phyloP scores from a whole-genome alignment of 2,329 filamentous ascomycete genomes.

The Lasiodiplodia hormozganensis region DNA sequence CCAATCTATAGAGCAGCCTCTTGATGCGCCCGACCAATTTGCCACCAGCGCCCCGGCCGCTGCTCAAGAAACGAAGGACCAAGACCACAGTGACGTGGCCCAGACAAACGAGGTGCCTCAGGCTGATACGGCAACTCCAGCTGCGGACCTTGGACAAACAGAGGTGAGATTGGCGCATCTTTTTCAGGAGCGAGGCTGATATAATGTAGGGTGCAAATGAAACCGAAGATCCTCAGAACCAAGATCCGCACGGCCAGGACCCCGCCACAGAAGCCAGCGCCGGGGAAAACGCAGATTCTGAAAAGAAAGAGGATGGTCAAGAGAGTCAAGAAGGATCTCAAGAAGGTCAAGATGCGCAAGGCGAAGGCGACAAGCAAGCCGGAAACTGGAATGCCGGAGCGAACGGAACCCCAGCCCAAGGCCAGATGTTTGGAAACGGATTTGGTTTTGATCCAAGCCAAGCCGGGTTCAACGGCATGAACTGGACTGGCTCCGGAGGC shows the following conservation, averaged over 20 bases:
- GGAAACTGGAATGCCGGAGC: slow-evolving; percentile 32
- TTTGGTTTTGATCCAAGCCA: slow-evolving; percentile 53
- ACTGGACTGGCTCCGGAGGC: slow-evolving; percentile 65
- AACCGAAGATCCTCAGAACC: background rate
- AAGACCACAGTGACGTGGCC: background rate
- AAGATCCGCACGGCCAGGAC: slow-evolving; percentile 5
- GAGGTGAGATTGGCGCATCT: background rate
- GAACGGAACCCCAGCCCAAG: slow-evolving; percentile 35
- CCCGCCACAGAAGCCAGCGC: slow-evolving; percentile 7
- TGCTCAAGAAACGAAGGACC: background rate
- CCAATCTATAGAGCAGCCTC: slow-evolving; percentile 26
- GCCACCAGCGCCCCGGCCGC: background rate
- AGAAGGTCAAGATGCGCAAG: slow-evolving; percentile 30
- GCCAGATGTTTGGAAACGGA: slow-evolving; percentile 43
- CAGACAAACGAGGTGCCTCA: slow-evolving; percentile 8
- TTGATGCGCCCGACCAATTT: slow-evolving; percentile 12
- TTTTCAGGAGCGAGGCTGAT: background rate
- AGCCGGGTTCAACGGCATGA: slow-evolving; percentile 64
- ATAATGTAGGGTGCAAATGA: background rate
- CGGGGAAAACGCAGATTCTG: slow-evolving; percentile 28
- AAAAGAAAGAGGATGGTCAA: slow-evolving; percentile 34
- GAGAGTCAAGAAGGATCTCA: slow-evolving; percentile 28
- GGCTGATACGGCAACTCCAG: background rate
- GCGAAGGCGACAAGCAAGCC: slow-evolving; percentile 32
- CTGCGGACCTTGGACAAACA: background rate